These are phyloP conservation scores for Fusarium sp. DNA, from an alignment of 2,329 filamentous ascomycete species.

Conservation along the genomic window DNA sequence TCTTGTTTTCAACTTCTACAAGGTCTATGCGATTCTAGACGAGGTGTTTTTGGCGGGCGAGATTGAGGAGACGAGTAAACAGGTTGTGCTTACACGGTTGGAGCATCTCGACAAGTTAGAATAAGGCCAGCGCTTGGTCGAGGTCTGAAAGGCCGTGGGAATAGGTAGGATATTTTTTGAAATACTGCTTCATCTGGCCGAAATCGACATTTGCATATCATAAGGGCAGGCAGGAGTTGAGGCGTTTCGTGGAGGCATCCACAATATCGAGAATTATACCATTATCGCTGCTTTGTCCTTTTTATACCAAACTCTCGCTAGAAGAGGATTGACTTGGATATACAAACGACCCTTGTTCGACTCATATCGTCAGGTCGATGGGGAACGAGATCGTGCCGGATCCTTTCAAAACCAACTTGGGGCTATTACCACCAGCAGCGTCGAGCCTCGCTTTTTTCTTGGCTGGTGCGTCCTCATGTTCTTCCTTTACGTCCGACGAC, in stretches of 20 bases:
- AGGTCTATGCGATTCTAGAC: slow-evolving; percentile 97
- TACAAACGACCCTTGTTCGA: background rate
- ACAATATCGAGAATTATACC: slow-evolving; percentile 28
- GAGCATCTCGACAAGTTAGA: slow-evolving; percentile 98
- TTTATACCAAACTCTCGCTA: background rate
- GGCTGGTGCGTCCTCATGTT: background rate
- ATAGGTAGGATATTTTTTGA: background rate
- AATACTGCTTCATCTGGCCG: background rate
- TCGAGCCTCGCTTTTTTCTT: background rate
- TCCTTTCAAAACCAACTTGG: background rate
- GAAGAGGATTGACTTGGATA: background rate
- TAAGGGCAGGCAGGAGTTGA: slow-evolving; percentile 26
- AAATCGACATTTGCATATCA: slow-evolving; percentile 24
- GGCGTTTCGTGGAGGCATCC: slow-evolving; percentile 27
- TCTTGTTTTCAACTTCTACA: slow-evolving; percentile 82
- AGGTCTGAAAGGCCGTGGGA: background rate
- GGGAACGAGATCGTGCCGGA: background rate
- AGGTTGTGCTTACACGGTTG: slow-evolving; percentile 91
- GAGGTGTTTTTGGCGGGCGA: slow-evolving; percentile 98
- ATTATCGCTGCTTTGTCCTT: background rate
- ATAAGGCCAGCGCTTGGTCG: slow-evolving; percentile 51
- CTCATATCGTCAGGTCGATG: background rate
- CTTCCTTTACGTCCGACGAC: background rate
- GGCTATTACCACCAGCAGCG: background rate
- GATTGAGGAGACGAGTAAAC: slow-evolving; percentile 98